Evolutionary conservation across 2,329 filamentous ascomycete species (phyloP).

Genomic region (Ilyonectria sp.): DNA sequence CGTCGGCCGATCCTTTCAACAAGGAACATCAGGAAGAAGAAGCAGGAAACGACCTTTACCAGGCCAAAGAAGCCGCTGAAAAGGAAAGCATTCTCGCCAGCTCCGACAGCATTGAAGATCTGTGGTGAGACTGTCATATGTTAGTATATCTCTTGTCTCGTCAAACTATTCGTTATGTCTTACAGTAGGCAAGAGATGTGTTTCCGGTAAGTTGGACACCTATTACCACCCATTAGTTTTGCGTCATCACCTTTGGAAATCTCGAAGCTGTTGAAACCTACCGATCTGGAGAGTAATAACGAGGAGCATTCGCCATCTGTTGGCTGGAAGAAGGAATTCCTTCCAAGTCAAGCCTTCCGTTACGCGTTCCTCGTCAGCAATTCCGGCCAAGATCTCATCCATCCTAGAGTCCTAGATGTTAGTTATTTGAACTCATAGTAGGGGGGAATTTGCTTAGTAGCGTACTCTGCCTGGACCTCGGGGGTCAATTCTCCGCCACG

Average conservation of each 20-base stretch:
- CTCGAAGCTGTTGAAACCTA: conserved; percentile 25
- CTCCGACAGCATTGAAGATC: conserved; percentile 65
- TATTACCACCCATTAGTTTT: conserved; percentile 21
- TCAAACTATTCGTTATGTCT: conserved; percentile 15
- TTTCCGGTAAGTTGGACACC: conserved; percentile 64
- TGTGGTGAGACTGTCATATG: conserved; percentile 59
- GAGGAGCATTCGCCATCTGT: conserved; percentile 63
- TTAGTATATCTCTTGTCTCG: conserved; percentile 15
- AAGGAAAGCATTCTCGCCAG: conserved; percentile 61
- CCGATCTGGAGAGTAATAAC: conserved; percentile 66
- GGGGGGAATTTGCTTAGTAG: background rate
- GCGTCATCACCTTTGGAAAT: background rate
- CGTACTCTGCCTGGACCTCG: conserved; percentile 54
- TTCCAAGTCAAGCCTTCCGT: conserved; percentile 63
- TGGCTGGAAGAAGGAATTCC: conserved; percentile 61
- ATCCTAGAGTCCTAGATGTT: conserved; percentile 46
- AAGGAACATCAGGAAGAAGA: conserved; percentile 63
- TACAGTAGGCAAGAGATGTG: conserved; percentile 65
- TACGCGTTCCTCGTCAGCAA: conserved; percentile 62
- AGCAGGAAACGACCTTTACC: conserved; percentile 64
- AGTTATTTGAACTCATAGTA: conserved; percentile 7
- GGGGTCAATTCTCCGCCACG: conserved; percentile 59
- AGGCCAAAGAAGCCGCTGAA: conserved; percentile 68
- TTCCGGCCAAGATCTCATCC: conserved; percentile 60
- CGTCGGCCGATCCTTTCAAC: conserved; percentile 65